Evolutionary conservation across 129 eudicot genomes (phyloP).

Genomic region (Chrysanthemum lavandulifolium): DNA sequence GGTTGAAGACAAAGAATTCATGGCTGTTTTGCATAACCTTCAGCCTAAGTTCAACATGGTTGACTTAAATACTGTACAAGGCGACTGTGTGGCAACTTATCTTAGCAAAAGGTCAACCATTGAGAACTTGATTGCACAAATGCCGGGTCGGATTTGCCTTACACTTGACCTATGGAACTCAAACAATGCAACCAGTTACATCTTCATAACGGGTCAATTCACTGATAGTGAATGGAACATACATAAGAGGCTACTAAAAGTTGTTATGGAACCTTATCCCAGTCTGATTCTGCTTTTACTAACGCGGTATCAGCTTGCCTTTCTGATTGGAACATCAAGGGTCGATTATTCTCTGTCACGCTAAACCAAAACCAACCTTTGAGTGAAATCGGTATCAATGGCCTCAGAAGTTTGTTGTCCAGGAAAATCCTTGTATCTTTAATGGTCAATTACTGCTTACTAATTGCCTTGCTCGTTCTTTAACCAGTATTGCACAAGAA

Average conservation of each 20-base stretch:
- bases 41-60: conserved; percentile 89
- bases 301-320: conserved; percentile 85
- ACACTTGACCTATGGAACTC: conserved; percentile 82
- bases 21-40: conserved; percentile 69
- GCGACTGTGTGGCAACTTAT: conserved; percentile 84
- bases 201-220: conserved; percentile 75
- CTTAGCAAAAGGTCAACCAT: conserved; percentile 60
- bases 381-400: conserved; percentile 58
- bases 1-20: conserved; percentile 86
- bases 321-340: conserved; percentile 79
- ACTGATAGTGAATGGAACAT: conserved; percentile 88
- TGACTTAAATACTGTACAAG: conserved; percentile 73
- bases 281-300: conserved; percentile 76
- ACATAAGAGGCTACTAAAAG: conserved; percentile 69
- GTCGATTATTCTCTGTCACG: conserved; percentile 70
- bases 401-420: conserved; percentile 64
- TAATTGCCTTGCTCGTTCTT: conserved; percentile 72
- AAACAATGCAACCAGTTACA: conserved; percentile 56
- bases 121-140: conserved; percentile 60
- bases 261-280: conserved; percentile 89
- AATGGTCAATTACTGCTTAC: conserved; percentile 75
- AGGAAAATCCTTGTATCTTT: conserved; percentile 61
- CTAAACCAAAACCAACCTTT: conserved; percentile 51
- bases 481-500: conserved; percentile 58
- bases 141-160: conserved; percentile 79